A percentile compares a stretch with the other conserved stretches of the same genome.
phyloP scores from a whole-genome alignment of 495 filamentous ascomycete species.

The Lichina pygmaea region DNA sequence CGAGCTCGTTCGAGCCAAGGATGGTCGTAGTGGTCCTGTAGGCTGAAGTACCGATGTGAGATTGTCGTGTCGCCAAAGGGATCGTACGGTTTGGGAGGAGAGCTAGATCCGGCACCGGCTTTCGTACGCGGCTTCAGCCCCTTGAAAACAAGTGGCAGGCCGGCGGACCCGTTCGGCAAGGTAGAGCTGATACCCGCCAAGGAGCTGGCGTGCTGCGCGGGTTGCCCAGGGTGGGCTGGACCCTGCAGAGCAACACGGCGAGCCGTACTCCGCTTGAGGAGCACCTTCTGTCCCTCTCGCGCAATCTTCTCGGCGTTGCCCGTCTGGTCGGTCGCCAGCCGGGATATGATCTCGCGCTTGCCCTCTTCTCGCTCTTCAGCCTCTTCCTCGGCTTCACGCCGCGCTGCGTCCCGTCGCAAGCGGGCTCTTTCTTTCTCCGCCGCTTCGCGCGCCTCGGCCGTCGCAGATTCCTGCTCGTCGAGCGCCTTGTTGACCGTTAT shows the following conservation, averaged over 20 bases:
- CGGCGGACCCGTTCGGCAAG: conserved; percentile 7
- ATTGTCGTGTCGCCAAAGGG: conserved; percentile 56
- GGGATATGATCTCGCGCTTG: conserved; percentile 27
- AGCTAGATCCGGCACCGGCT: not conserved
- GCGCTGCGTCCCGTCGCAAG: conserved; percentile 24
- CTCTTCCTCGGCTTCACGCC: conserved; percentile 32
- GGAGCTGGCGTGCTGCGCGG: not conserved
- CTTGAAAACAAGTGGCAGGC: conserved; percentile 29
- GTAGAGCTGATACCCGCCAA: conserved; percentile 5
- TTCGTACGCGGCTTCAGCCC: conserved; percentile 43
- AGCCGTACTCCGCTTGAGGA: conserved; percentile 4
- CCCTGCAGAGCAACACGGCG: conserved; percentile 8
- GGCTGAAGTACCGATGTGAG: conserved; percentile 29
- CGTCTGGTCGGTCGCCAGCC: conserved; percentile 17
- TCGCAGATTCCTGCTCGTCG: conserved; percentile 23
- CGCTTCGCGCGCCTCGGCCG: conserved; percentile 28
- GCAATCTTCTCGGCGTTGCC: conserved; percentile 22
- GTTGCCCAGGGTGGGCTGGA: conserved; percentile 3
- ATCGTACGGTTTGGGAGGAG: conserved; percentile 39
- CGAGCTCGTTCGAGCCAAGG: conserved; percentile 34
- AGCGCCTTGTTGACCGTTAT: conserved; percentile 28
- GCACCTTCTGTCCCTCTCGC: conserved; percentile 29
- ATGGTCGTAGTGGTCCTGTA: conserved; percentile 36
- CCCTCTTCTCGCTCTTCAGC: conserved; percentile 29
- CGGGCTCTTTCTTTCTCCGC: conserved; percentile 43